Evolutionary conservation across 805 yeast species (phyloP), one percentile per base, ranked within the genome.

Genomic region (Kodamaea laetipori): DNA sequence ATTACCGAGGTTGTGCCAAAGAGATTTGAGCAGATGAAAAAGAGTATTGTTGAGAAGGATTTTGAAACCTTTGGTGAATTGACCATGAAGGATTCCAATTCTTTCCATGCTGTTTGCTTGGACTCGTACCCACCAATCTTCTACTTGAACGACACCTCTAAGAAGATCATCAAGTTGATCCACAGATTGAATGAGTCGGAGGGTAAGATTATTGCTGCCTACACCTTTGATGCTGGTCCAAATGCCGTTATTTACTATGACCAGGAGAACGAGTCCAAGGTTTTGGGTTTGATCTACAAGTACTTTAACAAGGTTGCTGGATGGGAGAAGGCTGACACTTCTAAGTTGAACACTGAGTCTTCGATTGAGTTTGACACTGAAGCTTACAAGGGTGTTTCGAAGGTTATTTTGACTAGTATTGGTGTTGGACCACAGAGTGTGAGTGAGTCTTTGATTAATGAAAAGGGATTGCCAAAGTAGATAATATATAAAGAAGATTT

Each of bases 211-310:
- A 76, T 92, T 43, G 99, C 96, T 9, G 98, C 98, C 28, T 94
- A 94, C 67, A 94, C 99, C 1, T 94, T 86, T 60, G 99, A 94
- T 66, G 99, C 99, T 24, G 99, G 99, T 61, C 99, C 99, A 66
- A 94, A 94, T 67, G 96, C 97, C 15, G 99, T 94, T 35, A 78
- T 94, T 48, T 94, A 94, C 70, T 94, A 94, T 62, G 81, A 84
- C 60, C 77, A 77, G 52, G 73, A 81, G 57, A 79, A 92, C 66
- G 96, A 90, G 66, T 55, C 67, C n/a, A 74, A 71, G 49, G 82
- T 94, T 5, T 76, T 92, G 54, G 83, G 90, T 3, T 73, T 87
- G 51, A 68, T 94, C 46, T 71, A 82, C 64, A 70, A 74, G 44
- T 74, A 78, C 50, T 82, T 89, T 57, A 64, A 66, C 38, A 57